Conservation (phyloP, 2,329 filamentous ascomycete species). For the Arthrobotrys iridis region DNA sequence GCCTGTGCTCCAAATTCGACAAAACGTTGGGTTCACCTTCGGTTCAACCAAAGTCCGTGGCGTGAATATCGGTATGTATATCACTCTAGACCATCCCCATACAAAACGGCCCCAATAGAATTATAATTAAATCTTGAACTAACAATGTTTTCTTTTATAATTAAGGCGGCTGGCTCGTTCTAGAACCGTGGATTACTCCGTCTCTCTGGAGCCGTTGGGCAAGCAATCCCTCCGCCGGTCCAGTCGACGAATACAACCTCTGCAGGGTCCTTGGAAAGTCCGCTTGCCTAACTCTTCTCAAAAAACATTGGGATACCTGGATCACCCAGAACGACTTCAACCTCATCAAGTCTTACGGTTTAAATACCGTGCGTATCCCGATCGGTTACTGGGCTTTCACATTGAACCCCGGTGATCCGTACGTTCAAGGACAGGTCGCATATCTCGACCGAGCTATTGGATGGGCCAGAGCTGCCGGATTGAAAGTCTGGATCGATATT, state of each 20-base stretch:
- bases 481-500: conserved; percentile 75
- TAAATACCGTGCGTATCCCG: conserved; percentile 74
- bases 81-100: not conserved
- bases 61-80: conserved; percentile 57
- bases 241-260: conserved; percentile 70
- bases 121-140: not conserved
- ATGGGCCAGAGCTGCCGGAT: conserved; percentile 69
- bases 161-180: conserved; percentile 60
- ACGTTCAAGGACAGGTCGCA: conserved; percentile 70
- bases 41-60: conserved; percentile 65
- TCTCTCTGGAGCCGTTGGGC: conserved; percentile 65
- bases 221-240: conserved; percentile 61
- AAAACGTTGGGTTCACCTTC: conserved; percentile 63
- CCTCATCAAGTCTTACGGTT: conserved; percentile 67
- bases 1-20: conserved; percentile 27
- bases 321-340: conserved; percentile 68
- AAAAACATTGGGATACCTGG: conserved; percentile 70
- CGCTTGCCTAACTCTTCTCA: conserved; percentile 64
- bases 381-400: conserved; percentile 73
- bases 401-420: conserved; percentile 68
- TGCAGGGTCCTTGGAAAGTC: conserved; percentile 65
- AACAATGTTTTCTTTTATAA: not conserved
- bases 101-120: too few relatives aligned
- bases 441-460: conserved; percentile 69
- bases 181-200: conserved; percentile 68